phyloP scores from a whole-genome alignment of 768 basidiomycete genomes.

The Floccularia luteovirens region DNA sequence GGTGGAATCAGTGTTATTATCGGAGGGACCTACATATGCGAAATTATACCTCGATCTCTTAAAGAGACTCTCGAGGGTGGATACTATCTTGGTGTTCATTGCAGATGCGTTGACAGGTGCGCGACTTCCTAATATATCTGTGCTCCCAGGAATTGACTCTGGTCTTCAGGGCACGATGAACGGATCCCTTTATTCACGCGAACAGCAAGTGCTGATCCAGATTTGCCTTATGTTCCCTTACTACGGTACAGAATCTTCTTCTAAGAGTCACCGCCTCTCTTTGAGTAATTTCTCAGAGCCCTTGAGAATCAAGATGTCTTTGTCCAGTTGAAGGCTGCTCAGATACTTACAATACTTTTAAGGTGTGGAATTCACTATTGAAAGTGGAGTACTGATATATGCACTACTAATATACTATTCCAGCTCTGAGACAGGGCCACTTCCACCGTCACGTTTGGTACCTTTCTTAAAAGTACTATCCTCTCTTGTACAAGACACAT shows the following conservation, averaged over 20 bases:
- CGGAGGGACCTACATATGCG: constrained; percentile 80
- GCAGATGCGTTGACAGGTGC: constrained; percentile 81
- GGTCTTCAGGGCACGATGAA: constrained; percentile 73
- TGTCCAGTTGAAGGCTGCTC: constrained; percentile 83
- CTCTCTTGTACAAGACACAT: constrained; percentile 49
- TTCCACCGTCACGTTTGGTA: constrained; percentile 44
- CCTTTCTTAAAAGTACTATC: constrained; percentile 57
- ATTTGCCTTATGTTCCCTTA: constrained; percentile 76
- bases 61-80: constrained; percentile 74
- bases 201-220: constrained; percentile 57
- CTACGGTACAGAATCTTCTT: constrained; percentile 43
- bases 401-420: constrained; percentile 3
- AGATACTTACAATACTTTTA: constrained; percentile 83
- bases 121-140: constrained; percentile 11
- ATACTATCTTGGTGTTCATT: constrained; percentile 84
- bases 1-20: constrained; percentile 70
- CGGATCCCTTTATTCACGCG: constrained; percentile 70
- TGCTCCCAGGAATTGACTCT: not conserved
- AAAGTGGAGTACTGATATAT: not conserved
- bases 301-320: constrained; percentile 90
- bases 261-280: not conserved
- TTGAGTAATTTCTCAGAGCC: constrained; percentile 32
- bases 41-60: constrained; percentile 85
- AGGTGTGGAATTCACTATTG: constrained; percentile 33
- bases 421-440: constrained; percentile 43